Base-by-base conservation (phyloP, 441 rosid genomes). In the Erodium moschatum region DNA sequence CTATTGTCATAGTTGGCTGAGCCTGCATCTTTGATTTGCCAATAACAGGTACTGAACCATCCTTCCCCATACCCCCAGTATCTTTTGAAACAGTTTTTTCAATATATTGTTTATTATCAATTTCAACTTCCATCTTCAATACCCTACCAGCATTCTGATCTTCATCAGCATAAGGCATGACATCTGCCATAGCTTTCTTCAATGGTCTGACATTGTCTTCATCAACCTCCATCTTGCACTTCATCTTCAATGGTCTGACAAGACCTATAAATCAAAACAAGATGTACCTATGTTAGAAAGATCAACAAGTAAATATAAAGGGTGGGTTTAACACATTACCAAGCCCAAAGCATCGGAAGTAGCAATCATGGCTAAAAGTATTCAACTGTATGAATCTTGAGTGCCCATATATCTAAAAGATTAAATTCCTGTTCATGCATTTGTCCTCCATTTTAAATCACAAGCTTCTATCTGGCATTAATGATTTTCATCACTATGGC, bases 121-220 rank as follows among this genome's bases (percentile, higher is more conserved):
- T 60, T n/a, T n/a, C n/a, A n/a, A n/a, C n/a, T 60, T 60, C 64
- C 29, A 20, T 60, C 33, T 12, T 60, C 64, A 21, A 60, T 31
- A 60, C 27, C 33, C 29, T 60, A 20, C 29, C 64, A 11, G 31
- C 27, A 20, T 58, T 58, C 31, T 20, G 64, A 58, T 60, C 64
- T 60, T 60, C 64, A 21, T 60, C 64, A 60, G 64, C 64, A 60
- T 21, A 60, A 20, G 64, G 33, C 33, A 60, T 60, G n/a, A 24
- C 29, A 2, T 60, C 64, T 60, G 29, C 21, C 64, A 20, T 20
- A 60, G 64, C 64, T 60, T 60, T 60, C 64, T 60, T 44, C n/a
- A 44, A 44, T 44, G 52, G 52, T 44, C 11, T 44, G 52, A 13
- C 52, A 44, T n/a, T n/a, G n/a, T 2, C 13, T 12, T 44, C 52